phyloP scores from a whole-genome alignment of 1,139 yeast species.

The Magnusiomyces clavatus region DNA sequence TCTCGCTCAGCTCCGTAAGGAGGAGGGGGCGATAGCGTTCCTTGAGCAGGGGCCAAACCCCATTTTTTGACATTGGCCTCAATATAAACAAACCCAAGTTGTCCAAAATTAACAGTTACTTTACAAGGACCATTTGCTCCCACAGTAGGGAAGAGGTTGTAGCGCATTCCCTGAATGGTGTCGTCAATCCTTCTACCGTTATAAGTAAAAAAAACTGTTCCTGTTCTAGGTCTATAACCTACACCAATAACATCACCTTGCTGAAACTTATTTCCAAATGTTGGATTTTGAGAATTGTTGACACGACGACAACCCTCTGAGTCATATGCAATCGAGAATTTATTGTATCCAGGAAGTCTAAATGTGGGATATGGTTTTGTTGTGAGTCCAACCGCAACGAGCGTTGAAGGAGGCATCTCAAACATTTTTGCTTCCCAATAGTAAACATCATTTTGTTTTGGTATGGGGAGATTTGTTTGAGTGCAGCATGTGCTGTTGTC shows the following conservation, averaged over 20 bases:
- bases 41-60: conserved; percentile 77
- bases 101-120: conserved; percentile 82
- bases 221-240: conserved; percentile 74
- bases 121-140: conserved; percentile 73
- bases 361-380: conserved; percentile 89
- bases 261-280: conserved; percentile 62
- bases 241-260: conserved; percentile 92
- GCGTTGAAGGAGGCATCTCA: conserved; percentile 50
- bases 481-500: conserved; percentile 62
- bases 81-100: conserved; percentile 84
- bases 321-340: conserved; percentile 81
- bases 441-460: conserved; percentile 77
- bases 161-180: conserved; percentile 67
- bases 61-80: conserved; percentile 93
- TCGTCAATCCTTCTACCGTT: conserved; percentile 86
- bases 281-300: conserved; percentile 61
- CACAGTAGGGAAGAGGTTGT: conserved; percentile 82
- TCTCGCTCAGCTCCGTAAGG: conserved; percentile 49
- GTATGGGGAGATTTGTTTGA: conserved; percentile 82
- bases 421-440: conserved; percentile 80
- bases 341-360: conserved; percentile 77
- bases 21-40: conserved; percentile 71
- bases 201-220: conserved; percentile 80
- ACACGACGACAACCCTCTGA: conserved; percentile 75
- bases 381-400: conserved; percentile 66